Percentiles rank a stretch among this genome's conserved stretches.
Conservation (phyloP, 257 asterid species). For the Linaria vulgaris region DNA sequence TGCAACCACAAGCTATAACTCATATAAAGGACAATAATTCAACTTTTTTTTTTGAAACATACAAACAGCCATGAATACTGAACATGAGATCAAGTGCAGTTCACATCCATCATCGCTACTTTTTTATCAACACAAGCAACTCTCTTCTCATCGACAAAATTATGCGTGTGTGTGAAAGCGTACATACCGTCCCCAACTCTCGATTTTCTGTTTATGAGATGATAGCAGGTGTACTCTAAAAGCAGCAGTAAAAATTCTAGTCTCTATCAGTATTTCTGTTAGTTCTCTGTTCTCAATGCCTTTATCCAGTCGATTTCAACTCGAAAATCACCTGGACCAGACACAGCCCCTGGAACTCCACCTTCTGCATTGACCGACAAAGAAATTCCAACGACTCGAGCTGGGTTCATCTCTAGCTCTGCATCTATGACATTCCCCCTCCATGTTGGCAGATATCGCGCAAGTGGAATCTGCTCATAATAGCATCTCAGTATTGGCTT, state of each 20-base stretch:
- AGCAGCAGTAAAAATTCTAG: constrained; percentile 13
- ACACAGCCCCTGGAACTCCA: constrained; percentile 63
- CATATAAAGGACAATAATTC: too few relatives aligned
- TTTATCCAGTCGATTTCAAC: constrained; percentile 90
- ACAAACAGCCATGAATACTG: not conserved
- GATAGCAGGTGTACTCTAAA: not conserved
- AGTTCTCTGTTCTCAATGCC: constrained; percentile 60
- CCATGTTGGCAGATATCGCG: constrained; percentile 89
- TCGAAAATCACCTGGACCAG: constrained; percentile 83
- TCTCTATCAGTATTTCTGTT: constrained; percentile 16
- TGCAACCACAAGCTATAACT: too few relatives aligned
- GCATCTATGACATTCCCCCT: constrained; percentile 90
- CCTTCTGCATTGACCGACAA: constrained; percentile 82
- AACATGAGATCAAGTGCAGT: not conserved
- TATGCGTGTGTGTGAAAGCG: not conserved
- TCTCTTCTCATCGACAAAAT: constrained; percentile 6
- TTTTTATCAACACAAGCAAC: too few relatives aligned
- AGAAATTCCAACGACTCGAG: constrained; percentile 79
- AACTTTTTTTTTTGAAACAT: too few relatives aligned
- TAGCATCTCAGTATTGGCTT: constrained; percentile 5
- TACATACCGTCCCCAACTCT: not conserved
- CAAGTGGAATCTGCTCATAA: constrained; percentile 72
- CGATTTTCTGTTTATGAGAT: not conserved
- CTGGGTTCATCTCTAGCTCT: constrained; percentile 84
- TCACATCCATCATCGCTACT: too few relatives aligned